Percentiles rank a stretch among this genome's conserved stretches.
phyloP scores from a whole-genome alignment of 208 protist species.

The Leishmania mexicana region DNA sequence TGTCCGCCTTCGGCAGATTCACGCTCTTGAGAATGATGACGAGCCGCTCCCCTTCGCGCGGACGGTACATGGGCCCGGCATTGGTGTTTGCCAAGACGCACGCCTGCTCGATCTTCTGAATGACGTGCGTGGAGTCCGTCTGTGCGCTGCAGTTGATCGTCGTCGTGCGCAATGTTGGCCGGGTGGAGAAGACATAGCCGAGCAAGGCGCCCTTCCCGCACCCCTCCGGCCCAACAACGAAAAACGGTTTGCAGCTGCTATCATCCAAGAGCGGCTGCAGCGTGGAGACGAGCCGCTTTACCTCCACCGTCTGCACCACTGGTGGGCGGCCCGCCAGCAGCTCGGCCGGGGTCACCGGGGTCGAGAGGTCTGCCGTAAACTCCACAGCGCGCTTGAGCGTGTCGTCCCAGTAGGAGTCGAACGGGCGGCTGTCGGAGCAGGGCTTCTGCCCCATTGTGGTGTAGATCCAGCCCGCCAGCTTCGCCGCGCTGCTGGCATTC shows the following conservation, averaged over 20 bases:
- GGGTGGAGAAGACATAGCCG: slow-evolving; percentile 67
- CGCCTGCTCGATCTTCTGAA: slow-evolving; percentile 95
- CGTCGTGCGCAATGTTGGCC: slow-evolving; percentile 58
- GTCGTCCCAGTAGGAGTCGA: slow-evolving; percentile 87
- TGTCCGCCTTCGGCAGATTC: slow-evolving; percentile 97
- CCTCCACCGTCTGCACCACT: slow-evolving; percentile 92
- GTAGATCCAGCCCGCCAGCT: slow-evolving; percentile 88
- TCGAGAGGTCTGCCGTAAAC: slow-evolving; percentile 63
- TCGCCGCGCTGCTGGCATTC: slow-evolving; percentile 48
- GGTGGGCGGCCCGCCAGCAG: slow-evolving; percentile 59
- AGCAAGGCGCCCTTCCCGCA: slow-evolving; percentile 95
- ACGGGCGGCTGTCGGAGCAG: slow-evolving; percentile 68
- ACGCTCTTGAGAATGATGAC: slow-evolving; percentile 97
- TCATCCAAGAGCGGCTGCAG: slow-evolving; percentile 88
- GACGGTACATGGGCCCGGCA: slow-evolving; percentile 92
- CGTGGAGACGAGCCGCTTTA: slow-evolving; percentile 85
- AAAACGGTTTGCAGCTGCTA: slow-evolving; percentile 83
- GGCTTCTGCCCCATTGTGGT: slow-evolving; percentile 76
- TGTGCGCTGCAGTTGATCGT: slow-evolving; percentile 96
- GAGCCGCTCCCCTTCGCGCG: slow-evolving; percentile 93
- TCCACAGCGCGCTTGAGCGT: slow-evolving; percentile 56
- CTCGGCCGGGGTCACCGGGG: slow-evolving; percentile 49
- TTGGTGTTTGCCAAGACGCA: slow-evolving; percentile 89
- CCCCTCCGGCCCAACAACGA: slow-evolving; percentile 97
- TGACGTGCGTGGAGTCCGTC: slow-evolving; percentile 92